Base-by-base conservation (phyloP, 148 eudicot species). In the Rhododendron ferrugineum region DNA sequence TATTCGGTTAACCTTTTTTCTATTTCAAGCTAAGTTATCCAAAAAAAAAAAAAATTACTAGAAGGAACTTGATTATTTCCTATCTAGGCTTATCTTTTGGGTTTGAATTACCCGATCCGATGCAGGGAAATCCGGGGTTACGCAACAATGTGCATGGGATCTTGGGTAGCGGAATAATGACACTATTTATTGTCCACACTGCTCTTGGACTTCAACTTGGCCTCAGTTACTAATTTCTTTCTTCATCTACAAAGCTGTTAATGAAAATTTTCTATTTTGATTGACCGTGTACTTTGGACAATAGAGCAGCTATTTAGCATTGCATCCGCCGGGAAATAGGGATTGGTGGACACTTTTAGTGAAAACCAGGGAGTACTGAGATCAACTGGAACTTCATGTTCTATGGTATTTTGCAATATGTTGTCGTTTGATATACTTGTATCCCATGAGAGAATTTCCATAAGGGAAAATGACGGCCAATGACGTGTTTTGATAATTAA, bases 191-290 rank as follows among this genome's bases (percentile, higher is more conserved):
- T 10, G 94, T 95, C 58, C 99, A 96, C 84, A 95, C 98, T 2
- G 96, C 93, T 81, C 93, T 96, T 60, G 99, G 99, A 81, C 98
- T 96, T 84, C 97, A 94, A 86, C 96, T 96, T 52, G 99, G 99
- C 66, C 86, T 96, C 77, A 93, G 96, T 88, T 94, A 84, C 92
- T 94, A 90, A 16, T 66, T 42, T 85, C 70, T 56, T 75, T 26
- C 52, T 52, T n/a, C 73, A 52, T 23, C 32, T 54, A 15, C 5
- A 14, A 37, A 16, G 47, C 42, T n/a, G 28, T 32, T 22, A 37
- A 8, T 2, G 6, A 14, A 14, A 22, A 8, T 56, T 32, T 60
- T 28, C 1, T 60, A 37, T 70, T 47, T 70, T 68, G 62, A 44
- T 44, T 49, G 28, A 26, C 32, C 2, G 0, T 42, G 9, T 10